Conservation (phyloP, 176 grass and related monocot species). For the Eragrostis curvula region DNA sequence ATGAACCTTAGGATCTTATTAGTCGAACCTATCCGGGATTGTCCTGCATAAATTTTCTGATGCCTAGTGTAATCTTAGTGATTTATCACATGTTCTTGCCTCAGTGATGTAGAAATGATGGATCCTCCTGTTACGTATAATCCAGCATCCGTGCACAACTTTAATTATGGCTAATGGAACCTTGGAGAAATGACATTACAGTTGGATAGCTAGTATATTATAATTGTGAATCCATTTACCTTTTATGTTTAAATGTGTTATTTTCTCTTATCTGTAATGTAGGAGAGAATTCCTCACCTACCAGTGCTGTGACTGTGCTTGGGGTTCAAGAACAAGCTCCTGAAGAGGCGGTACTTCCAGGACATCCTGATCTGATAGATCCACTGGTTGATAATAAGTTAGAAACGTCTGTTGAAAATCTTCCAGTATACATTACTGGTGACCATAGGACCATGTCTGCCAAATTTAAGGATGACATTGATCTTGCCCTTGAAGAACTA, state of each 20-base stretch:
- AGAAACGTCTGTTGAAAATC: constrained; percentile 10
- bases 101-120: constrained; percentile 26
- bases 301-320: constrained; percentile 42
- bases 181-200: neutral
- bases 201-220: constrained; percentile 25
- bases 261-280: constrained; percentile 34
- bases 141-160: neutral
- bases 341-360: neutral
- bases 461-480: constrained; percentile 75
- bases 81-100: neutral
- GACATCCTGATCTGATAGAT: constrained; percentile 45
- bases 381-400: constrained; percentile 39
- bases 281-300: constrained; percentile 46
- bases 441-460: constrained; percentile 49
- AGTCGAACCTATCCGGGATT: constrained; percentile 11
- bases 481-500: constrained; percentile 63
- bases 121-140: constrained; percentile 3
- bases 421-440: constrained; percentile 52
- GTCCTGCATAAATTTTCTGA: neutral
- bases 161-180: neutral
- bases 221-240: constrained; percentile 17
- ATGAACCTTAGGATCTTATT: constrained; percentile 31
- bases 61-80: neutral
- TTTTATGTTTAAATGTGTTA: constrained; percentile 32
- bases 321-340: constrained; percentile 36